Percentiles rank a stretch among this genome's conserved stretches.
Evolutionary conservation across 305 asterid genomes (phyloP).

Genomic region (Caryopteris hybrid): DNA sequence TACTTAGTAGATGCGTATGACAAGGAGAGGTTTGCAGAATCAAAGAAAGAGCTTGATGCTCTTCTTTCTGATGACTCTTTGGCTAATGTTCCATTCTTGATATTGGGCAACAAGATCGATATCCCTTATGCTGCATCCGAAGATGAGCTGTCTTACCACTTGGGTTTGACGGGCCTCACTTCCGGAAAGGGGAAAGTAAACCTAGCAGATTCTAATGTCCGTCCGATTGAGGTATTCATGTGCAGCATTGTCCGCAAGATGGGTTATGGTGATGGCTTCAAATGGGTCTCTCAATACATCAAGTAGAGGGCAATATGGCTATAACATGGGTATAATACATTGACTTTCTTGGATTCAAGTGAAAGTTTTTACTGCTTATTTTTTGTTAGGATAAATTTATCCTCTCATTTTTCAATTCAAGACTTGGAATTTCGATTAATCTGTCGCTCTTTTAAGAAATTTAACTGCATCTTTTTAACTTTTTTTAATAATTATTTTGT

Average conservation of each 20-base stretch:
- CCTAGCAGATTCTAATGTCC: slow-evolving; percentile 40
- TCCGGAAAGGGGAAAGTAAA: slow-evolving; percentile 59
- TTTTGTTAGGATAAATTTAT: slow-evolving; percentile 16
- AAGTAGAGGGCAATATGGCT: slow-evolving; percentile 22
- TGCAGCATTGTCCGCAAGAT: slow-evolving; percentile 65
- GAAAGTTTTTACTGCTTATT: slow-evolving; percentile 2
- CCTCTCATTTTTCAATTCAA: slow-evolving; percentile 12
- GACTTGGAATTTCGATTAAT: slow-evolving; percentile 5
- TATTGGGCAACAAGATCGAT: slow-evolving; percentile 59
- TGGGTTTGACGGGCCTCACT: slow-evolving; percentile 53
- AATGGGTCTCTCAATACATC: slow-evolving; percentile 59
- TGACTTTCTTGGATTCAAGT: slow-evolving; percentile 12
- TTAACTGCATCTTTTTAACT: too few relatives aligned
- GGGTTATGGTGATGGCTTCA: slow-evolving; percentile 67
- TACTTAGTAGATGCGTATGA: slow-evolving; percentile 57
- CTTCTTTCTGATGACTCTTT: slow-evolving; percentile 52
- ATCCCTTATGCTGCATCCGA: slow-evolving; percentile 58
- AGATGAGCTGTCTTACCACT: slow-evolving; percentile 45
- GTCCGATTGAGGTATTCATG: slow-evolving; percentile 63
- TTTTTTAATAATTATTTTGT: too few relatives aligned
- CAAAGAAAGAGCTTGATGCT: slow-evolving; percentile 57
- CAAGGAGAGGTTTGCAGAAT: slow-evolving; percentile 57
- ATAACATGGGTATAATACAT: not conserved
- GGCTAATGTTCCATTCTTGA: slow-evolving; percentile 52
- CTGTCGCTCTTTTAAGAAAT: slow-evolving; percentile 5